These are phyloP conservation scores for Chalaropsis ovoidea DNA, from an alignment of 2,329 filamentous ascomycete species.

Conservation along the genomic window DNA sequence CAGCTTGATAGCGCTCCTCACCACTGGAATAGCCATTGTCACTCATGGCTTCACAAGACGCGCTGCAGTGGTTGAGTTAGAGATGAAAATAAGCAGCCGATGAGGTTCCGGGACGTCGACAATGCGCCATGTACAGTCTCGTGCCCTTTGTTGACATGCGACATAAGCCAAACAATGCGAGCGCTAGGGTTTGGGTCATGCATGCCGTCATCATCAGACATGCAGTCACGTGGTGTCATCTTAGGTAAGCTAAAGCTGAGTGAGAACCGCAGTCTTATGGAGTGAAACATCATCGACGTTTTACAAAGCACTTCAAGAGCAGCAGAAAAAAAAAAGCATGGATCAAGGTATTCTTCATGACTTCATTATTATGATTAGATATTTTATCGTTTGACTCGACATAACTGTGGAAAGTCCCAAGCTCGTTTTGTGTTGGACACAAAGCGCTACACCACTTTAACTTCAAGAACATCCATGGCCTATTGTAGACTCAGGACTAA, in stretches of 20 bases:
- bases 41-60: conserved; percentile 16
- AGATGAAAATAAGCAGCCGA: neutral
- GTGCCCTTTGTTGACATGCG: neutral
- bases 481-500: neutral
- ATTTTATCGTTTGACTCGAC: conserved; percentile 7
- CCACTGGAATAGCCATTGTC: conserved; percentile 26
- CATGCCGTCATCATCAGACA: neutral
- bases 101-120: too few relatives aligned
- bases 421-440: neutral
- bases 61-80: too few relatives aligned
- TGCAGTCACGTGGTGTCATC: neutral
- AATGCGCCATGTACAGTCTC: neutral
- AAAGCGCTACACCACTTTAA: neutral
- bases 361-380: conserved; percentile 15
- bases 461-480: neutral
- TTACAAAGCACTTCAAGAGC: neutral
- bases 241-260: neutral
- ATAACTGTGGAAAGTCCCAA: neutral
- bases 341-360: neutral
- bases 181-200: neutral
- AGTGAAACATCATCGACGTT: too few relatives aligned
- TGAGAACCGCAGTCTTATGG: neutral
- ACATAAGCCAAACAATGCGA: neutral
- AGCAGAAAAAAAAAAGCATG: neutral
- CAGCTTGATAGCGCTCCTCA: conserved; percentile 46